Evolutionary conservation across 306 rosid species (phyloP), one percentile per base, ranked within the genome.

Genomic region (Hippophae tibetana): DNA sequence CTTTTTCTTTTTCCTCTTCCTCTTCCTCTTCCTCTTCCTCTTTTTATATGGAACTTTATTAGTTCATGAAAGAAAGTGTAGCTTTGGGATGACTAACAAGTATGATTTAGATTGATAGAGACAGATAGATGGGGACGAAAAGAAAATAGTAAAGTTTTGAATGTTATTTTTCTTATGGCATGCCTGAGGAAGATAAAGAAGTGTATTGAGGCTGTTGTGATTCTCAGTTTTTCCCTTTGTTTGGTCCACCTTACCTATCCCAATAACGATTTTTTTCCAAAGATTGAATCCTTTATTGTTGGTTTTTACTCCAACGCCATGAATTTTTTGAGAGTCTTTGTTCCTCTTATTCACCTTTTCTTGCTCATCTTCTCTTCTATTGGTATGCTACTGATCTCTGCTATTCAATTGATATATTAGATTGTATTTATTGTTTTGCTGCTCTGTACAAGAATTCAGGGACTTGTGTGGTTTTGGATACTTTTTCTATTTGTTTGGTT

Each of bases 101-200:
- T 27, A 27, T 2, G 38, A 27, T 27, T 31, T 31, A 48, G 2
- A 48, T 12, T 6, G 52, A 11, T 26, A 18, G 25, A 42, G 41
- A 55, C 50, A 61, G 47, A 62, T 42, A 14, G n/a, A 42, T 50
- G 43, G 57, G 60, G 8, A 26, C 50, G 38, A 43, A 47, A 11
- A 25, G n/a, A 3, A 14, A 12, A 40, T 56, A 27, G 69, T 71
- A 58, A 67, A 31, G 54, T 58, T 64, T 54, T 25, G 42, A 23
- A 49, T 55, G 63, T 12, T 60, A 41, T 73, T 78, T 31, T 58
- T 75, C 82, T 76, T 78, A 84, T 89, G 95, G 95, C 83, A 86
- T 73, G 89, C 74, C 79, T 54, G 63, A 52, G 64, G 82, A 74
- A 42, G 77, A 75, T 69, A 77, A 70, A 77, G 43, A 69, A 74